Evolutionary conservation across 306 rosid species (phyloP).

Genomic region (Sicyos edulis): DNA sequence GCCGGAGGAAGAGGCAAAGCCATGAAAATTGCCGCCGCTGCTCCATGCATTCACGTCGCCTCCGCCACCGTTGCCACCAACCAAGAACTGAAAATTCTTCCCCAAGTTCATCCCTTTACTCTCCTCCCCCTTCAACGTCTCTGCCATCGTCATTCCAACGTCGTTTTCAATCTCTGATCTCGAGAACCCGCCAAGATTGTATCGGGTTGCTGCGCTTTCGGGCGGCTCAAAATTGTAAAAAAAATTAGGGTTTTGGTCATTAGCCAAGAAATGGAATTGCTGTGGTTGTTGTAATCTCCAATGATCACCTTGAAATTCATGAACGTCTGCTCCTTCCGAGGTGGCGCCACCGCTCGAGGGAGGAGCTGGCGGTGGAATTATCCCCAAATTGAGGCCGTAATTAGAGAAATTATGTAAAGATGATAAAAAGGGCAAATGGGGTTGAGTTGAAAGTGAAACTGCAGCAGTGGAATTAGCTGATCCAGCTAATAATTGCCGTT

Average conservation of each 20-base stretch:
- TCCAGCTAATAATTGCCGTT: constrained; percentile 25
- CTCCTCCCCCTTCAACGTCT: constrained; percentile 38
- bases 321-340: neutral
- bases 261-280: constrained; percentile 55
- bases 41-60: constrained; percentile 48
- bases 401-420: constrained; percentile 44
- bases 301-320: constrained; percentile 49
- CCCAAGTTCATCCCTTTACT: constrained; percentile 49
- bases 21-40: constrained; percentile 30
- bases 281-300: constrained; percentile 57
- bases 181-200: too few relatives aligned
- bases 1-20: constrained; percentile 48
- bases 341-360: constrained; percentile 19
- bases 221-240: too few relatives aligned
- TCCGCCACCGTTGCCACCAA: constrained; percentile 28
- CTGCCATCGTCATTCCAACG: too few relatives aligned
- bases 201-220: too few relatives aligned
- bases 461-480: constrained; percentile 38
- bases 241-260: constrained; percentile 38
- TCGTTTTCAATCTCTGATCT: too few relatives aligned
- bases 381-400: constrained; percentile 40
- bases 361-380: constrained; percentile 28
- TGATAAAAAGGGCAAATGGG: constrained; percentile 50
- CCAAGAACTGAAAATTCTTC: constrained; percentile 43
- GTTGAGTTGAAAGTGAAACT: constrained; percentile 39